Evolutionary conservation across 2,329 filamentous ascomycete genomes (phyloP).

Genomic region (Akanthomyces uredinophilus): DNA sequence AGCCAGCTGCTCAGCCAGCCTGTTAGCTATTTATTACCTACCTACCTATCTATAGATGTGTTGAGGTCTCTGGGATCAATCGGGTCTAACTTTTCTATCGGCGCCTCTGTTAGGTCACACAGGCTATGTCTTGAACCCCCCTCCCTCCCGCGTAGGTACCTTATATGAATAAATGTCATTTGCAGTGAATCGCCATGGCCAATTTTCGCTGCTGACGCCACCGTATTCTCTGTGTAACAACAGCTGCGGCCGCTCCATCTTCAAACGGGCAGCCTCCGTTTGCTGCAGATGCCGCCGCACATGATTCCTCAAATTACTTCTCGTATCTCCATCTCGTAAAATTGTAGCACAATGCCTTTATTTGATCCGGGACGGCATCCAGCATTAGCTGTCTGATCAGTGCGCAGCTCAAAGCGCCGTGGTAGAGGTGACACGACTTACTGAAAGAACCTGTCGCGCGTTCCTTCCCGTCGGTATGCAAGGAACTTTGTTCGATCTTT

Average conservation of each 20-base stretch:
- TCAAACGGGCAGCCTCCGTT: not conserved
- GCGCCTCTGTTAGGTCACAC: too few relatives aligned
- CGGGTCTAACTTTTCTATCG: too few relatives aligned
- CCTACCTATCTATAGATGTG: too few relatives aligned
- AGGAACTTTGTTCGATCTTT: not conserved
- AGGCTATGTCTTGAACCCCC: too few relatives aligned
- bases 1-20: too few relatives aligned
- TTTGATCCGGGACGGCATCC: not conserved
- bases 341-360: not conserved
- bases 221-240: conserved; percentile 3
- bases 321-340: conserved; percentile 2
- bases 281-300: not conserved
- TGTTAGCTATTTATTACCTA: too few relatives aligned
- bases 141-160: too few relatives aligned
- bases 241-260: not conserved
- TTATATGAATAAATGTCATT: not conserved
- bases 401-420: not conserved
- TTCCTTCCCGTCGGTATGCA: not conserved
- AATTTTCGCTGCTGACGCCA: not conserved
- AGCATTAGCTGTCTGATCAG: not conserved
- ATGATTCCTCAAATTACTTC: not conserved
- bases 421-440: not conserved
- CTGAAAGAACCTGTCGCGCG: not conserved
- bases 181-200: not conserved
- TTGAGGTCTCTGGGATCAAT: too few relatives aligned